Percentiles rank a stretch among this genome's conserved stretches.
phyloP scores from a whole-genome alignment of 768 basidiomycete species.

The Lactarius quietus region DNA sequence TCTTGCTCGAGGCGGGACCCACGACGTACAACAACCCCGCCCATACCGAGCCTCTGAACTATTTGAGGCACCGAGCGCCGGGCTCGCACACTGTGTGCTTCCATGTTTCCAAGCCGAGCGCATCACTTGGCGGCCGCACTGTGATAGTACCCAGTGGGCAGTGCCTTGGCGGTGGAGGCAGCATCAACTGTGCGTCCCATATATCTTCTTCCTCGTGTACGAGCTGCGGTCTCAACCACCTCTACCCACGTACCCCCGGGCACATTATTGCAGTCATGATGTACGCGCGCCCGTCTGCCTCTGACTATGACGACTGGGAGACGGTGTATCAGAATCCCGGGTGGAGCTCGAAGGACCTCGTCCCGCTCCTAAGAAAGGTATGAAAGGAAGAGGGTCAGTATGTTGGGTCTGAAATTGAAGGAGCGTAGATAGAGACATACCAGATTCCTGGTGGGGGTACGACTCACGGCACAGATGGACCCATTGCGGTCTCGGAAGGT shows the following conservation, averaged over 20 bases:
- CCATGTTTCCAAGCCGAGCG: constrained; percentile 39
- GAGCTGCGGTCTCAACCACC: background rate
- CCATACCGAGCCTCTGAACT: constrained; percentile 55
- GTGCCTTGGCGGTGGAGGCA: constrained; percentile 58
- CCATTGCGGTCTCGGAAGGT: constrained; percentile 38
- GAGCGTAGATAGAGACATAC: constrained; percentile 38
- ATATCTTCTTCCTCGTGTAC: background rate
- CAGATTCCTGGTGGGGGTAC: constrained; percentile 30
- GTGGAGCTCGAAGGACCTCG: constrained; percentile 54
- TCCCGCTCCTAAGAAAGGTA: constrained; percentile 58
- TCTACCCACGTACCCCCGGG: background rate
- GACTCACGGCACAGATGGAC: constrained; percentile 46
- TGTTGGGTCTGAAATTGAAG: background rate
- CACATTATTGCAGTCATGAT: constrained; percentile 35
- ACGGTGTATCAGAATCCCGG: constrained; percentile 47
- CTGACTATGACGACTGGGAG: constrained; percentile 61
- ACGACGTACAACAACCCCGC: constrained; percentile 43
- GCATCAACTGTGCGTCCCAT: constrained; percentile 49
- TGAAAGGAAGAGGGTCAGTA: background rate
- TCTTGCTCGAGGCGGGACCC: constrained; percentile 57
- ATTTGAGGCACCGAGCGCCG: constrained; percentile 40
- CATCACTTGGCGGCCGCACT: constrained; percentile 43
- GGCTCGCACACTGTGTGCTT: constrained; percentile 42
- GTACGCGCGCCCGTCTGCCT: constrained; percentile 56
- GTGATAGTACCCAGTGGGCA: constrained; percentile 44